Base-by-base conservation (phyloP, 495 filamentous ascomycete genomes). In the Chaetomidium leptoderma region DNA sequence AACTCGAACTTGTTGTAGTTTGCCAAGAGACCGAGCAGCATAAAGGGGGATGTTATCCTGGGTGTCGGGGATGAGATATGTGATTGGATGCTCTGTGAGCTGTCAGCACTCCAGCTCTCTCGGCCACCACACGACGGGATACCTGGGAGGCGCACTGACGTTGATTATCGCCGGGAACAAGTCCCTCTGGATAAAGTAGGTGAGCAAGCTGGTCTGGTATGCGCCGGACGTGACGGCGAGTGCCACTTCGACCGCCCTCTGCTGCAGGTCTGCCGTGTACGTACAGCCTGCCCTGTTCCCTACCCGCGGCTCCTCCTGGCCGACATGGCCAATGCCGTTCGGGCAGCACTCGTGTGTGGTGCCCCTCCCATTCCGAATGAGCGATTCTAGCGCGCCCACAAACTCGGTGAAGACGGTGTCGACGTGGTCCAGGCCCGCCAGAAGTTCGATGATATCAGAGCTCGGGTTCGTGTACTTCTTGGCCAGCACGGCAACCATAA, bases 1-100 rank as follows among this genome's bases (percentile, higher is more conserved):
- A 95, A 90, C 74, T 98, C 93, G 64, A 97, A 98, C 72, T 97
- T 98, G 80, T 97, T 97, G 80, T 97, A 97, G 72, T 98, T 98
- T 62, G 88, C 90, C 53, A 98, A 75, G n/a, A 96, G 74, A 8
- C 92, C 95, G 6, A 96, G 75, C 37, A 97, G 79, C 29, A 87
- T 81, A 57, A 97, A 92, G 1, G 92, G 88, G 53, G 88, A 82
- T 26, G 89, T 77, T 45, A 81, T 82, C 60, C 83, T 75, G 2
- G 78, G 70, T 4, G 79, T 72, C 48, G 77, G 78, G 35, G 91
- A 87, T 11, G 83, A 80, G 55, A 95, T 91, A 74, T 95, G 89
- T 53, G 37, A 58, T 52, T 58, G 55, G 35, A 96, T 85, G 67
- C 90, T 90, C 91, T 97, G 61, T 7, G n/a, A 37, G 19, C 14